A percentile compares a stretch with the other conserved stretches of the same genome.
Evolutionary conservation across 352 stramenopile species (phyloP).

Genomic region (Pythium aristosporum): DNA sequence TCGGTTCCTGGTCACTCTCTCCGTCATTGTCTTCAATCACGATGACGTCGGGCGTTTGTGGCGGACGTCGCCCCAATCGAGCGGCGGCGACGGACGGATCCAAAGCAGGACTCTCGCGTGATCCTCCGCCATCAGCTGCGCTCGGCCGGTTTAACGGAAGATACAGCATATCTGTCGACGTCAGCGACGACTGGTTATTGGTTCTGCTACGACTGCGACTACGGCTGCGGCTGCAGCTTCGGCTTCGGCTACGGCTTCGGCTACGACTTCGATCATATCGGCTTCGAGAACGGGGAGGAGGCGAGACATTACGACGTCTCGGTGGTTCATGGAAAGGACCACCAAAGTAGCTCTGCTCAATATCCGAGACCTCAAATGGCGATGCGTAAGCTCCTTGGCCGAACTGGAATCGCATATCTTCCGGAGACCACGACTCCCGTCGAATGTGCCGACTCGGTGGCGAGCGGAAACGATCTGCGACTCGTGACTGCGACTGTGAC

Average conservation of each 20-base stretch:
- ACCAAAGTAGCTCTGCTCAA: conserved; percentile 11
- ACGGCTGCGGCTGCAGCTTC: conserved; percentile 21
- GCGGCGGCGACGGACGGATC: neutral
- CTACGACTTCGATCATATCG: conserved; percentile 10
- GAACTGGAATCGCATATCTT: neutral
- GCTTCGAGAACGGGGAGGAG: conserved; percentile 9
- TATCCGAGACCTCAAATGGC: neutral
- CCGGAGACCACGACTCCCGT: neutral
- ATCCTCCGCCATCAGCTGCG: conserved; percentile 4
- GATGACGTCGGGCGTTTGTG: conserved; percentile 44
- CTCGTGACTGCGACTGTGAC: neutral
- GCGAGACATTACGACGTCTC: neutral
- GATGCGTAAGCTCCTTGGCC: neutral
- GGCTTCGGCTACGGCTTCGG: conserved; percentile 9
- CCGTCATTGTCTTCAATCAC: conserved; percentile 71
- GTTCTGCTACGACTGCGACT: conserved; percentile 15
- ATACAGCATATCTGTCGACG: conserved; percentile 24
- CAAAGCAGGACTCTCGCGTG: neutral
- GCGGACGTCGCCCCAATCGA: neutral
- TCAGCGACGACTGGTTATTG: neutral
- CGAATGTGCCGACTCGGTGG: neutral
- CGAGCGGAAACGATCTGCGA: neutral
- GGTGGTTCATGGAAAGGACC: neutral
- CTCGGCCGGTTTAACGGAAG: conserved; percentile 26
- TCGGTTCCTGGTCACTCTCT: conserved; percentile 8